A percentile compares a stretch with the other conserved stretches of the same genome.
phyloP scores from a whole-genome alignment of 805 yeast genomes.

The Candida cerambycidarum region DNA sequence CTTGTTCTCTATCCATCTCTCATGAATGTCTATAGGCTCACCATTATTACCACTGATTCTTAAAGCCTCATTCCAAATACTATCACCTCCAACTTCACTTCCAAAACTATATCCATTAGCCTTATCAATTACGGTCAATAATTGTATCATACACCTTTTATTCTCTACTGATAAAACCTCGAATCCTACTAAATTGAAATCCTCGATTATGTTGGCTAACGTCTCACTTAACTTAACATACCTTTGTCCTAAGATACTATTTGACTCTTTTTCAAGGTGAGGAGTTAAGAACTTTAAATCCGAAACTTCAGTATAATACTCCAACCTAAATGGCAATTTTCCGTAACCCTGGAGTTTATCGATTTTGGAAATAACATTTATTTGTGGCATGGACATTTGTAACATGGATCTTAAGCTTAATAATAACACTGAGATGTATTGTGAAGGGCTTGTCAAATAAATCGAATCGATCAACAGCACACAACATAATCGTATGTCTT shows the following conservation, averaged over 20 bases:
- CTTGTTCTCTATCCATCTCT: slow-evolving; percentile 91
- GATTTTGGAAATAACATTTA: slow-evolving; percentile 89
- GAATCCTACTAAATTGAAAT: slow-evolving; percentile 82
- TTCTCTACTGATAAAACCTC: slow-evolving; percentile 91
- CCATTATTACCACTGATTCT: slow-evolving; percentile 65
- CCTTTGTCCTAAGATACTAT: slow-evolving; percentile 57
- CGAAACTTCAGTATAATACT: slow-evolving; percentile 90
- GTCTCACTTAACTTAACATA: slow-evolving; percentile 70
- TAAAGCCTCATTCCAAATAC: slow-evolving; percentile 95
- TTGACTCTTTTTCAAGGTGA: slow-evolving; percentile 67
- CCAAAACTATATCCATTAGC: slow-evolving; percentile 95
- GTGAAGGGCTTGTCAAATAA: slow-evolving; percentile 82
- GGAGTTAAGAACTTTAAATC: slow-evolving; percentile 73
- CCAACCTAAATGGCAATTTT: slow-evolving; percentile 74
- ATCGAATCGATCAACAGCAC: slow-evolving; percentile 83
- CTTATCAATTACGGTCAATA: slow-evolving; percentile 77
- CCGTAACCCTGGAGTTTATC: slow-evolving; percentile 80
- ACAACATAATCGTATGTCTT: slow-evolving; percentile 76
- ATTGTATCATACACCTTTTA: slow-evolving; percentile 84
- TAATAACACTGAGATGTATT: slow-evolving; percentile 77
- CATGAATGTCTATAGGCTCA: slow-evolving; percentile 74
- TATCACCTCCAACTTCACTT: slow-evolving; percentile 94
- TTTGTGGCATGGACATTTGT: slow-evolving; percentile 88
- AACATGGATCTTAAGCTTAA: slow-evolving; percentile 88
- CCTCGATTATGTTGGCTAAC: slow-evolving; percentile 81